phyloP scores from a whole-genome alignment of 441 rosid genomes.

The Dalechampia spathulata region DNA sequence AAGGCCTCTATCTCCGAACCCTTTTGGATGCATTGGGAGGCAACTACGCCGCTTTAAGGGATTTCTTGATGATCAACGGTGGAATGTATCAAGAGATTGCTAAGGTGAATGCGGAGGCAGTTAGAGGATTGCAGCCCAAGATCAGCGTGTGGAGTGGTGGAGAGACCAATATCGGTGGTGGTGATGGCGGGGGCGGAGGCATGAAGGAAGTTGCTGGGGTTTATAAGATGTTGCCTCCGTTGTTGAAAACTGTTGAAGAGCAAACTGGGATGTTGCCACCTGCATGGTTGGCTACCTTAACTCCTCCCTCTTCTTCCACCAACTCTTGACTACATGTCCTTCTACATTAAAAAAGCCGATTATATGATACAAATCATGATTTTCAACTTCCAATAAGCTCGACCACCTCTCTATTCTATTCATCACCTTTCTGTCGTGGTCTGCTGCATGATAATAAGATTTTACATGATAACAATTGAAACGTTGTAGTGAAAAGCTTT shows the following conservation, averaged over 20 bases:
- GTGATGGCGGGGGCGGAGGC: not conserved
- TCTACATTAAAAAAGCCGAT: no score
- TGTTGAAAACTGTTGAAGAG: constrained; percentile 24
- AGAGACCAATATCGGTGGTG: no score
- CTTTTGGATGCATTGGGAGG: constrained; percentile 45
- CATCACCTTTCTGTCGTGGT: no score
- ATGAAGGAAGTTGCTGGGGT: constrained; percentile 23
- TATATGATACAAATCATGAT: no score
- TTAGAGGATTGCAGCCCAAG: constrained; percentile 51
- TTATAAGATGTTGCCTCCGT: constrained; percentile 20
- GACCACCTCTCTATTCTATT: no score
- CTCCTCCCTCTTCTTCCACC: not conserved
- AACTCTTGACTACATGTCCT: no score
- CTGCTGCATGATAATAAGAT: no score
- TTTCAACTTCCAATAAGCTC: no score
- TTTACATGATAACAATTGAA: no score
- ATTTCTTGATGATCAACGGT: constrained; percentile 46
- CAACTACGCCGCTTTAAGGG: constrained; percentile 44
- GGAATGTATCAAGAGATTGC: constrained; percentile 51
- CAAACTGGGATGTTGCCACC: constrained; percentile 30
- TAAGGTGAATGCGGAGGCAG: constrained; percentile 43
- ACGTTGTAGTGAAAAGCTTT: no score
- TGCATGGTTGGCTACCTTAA: constrained; percentile 17
- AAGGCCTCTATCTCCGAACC: constrained; percentile 44
- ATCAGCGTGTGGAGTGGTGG: constrained; percentile 41